Evolutionary conservation across 176 grass and related monocot species (phyloP), one percentile per base, ranked within the genome.

Genomic region (Ananas comosus): DNA sequence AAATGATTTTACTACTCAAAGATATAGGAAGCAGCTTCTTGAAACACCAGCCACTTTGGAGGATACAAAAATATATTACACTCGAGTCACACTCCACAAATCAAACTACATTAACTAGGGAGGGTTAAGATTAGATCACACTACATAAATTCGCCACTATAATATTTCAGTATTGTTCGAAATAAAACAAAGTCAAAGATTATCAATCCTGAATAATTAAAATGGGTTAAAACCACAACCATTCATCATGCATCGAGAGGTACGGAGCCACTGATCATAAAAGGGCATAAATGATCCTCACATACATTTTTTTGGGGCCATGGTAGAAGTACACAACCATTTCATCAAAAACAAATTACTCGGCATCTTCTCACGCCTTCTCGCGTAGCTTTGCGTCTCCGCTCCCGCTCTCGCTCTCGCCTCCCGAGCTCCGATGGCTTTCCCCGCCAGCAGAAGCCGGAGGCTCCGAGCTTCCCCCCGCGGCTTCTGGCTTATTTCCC

Each of bases 361-460:
- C 9, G n/a, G n/a, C 21, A 42, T 42, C 33, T 19, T 61, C 56
- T 61, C 56, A 61, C 17, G 56, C 16, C 56, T 61, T 61, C 16
- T 61, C 56, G 21, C 17, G 56, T 10, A 61, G 10, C 16, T 9
- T 61, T 61, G 56, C 16, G 21, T n/a, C 16, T 10, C 56, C 56
- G 16, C 21, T 19, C 17, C 56, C 56, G 21, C 56, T 19, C 2
- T 16, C 33, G 12, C 28, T 67, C 7, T 29, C 42, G 18, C 7
- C 33, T 16, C 65, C 65, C 11, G 65, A 67, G 65, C 33, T 67
- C 65, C 65, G 33, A 10, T n/a, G 65, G 65, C 16, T 48, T 16
- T 49, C 65, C 33, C 33, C 33, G 33, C 33, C 33, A 42, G 33
- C 33, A 42, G 33, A 42, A 11, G 29, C 65, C 16, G 9, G 16